Conservation (phyloP, 352 stramenopile species). For the Blastocystis hominis region DNA sequence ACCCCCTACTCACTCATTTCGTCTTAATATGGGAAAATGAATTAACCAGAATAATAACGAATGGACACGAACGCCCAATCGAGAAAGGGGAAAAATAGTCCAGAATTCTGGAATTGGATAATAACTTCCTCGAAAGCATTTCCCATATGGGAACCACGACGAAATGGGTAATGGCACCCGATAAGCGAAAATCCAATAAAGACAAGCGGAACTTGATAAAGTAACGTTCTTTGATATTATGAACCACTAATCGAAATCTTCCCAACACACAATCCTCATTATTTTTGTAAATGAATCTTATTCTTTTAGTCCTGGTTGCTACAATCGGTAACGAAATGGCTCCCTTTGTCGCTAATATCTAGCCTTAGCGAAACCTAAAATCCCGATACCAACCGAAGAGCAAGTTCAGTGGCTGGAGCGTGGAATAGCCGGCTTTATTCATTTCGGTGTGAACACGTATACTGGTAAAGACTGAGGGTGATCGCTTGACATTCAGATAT, state of each 20-base stretch:
- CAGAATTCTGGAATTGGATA: neutral
- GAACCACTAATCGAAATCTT: neutral
- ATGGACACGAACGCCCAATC: neutral
- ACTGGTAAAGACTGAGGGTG: neutral
- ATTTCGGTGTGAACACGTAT: constrained; percentile 57
- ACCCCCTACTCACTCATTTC: neutral
- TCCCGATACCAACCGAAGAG: constrained; percentile 53
- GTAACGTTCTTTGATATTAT: neutral
- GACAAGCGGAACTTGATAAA: neutral
- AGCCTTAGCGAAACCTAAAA: constrained; percentile 12
- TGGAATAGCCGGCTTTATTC: constrained; percentile 34
- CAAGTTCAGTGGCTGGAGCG: constrained; percentile 53
- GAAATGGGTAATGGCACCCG: too few species aligned
- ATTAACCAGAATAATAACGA: neutral
- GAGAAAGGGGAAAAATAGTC: neutral
- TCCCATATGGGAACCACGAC: too few species aligned
- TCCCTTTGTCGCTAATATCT: neutral
- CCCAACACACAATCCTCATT: constrained; percentile 13
- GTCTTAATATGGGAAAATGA: neutral
- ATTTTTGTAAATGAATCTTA: constrained; percentile 31
- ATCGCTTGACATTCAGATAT: neutral
- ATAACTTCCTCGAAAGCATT: too few species aligned
- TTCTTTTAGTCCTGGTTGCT: constrained; percentile 17
- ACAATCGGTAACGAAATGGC: neutral
- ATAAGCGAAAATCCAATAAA: too few species aligned